These are phyloP conservation scores for Talaromyces thailandensis DNA, from an alignment of 495 filamentous ascomycete genomes.

Conservation along the genomic window DNA sequence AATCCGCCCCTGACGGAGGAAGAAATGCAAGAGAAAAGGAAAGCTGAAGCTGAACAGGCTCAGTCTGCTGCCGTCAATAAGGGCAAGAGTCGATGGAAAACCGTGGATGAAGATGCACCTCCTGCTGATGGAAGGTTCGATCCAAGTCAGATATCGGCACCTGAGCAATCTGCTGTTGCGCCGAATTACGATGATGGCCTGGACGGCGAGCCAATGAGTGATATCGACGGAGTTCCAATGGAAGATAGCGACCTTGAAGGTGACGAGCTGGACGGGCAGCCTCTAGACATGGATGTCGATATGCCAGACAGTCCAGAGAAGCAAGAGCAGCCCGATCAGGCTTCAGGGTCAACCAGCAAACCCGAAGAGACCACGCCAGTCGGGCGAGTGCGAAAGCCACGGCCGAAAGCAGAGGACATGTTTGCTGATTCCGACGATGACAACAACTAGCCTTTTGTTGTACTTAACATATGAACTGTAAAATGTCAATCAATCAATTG, in stretches of 20 bases:
- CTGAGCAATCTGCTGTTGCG: slow-evolving; percentile 9
- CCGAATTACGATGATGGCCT: slow-evolving; percentile 20
- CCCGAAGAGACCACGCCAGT: slow-evolving; percentile 13
- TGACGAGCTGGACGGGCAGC: slow-evolving; percentile 41
- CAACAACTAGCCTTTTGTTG: neutral
- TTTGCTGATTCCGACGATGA: slow-evolving; percentile 60
- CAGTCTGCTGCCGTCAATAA: slow-evolving; percentile 24
- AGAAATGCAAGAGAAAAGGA: slow-evolving; percentile 41
- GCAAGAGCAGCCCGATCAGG: slow-evolving; percentile 9
- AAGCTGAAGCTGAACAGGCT: slow-evolving; percentile 30
- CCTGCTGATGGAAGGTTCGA: slow-evolving; percentile 30
- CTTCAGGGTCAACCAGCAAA: slow-evolving; percentile 15
- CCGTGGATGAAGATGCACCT: slow-evolving; percentile 48
- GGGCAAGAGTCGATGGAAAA: slow-evolving; percentile 61
- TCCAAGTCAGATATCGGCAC: slow-evolving; percentile 14
- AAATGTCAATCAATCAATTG: neutral
- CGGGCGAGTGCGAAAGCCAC: slow-evolving; percentile 34
- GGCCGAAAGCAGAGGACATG: slow-evolving; percentile 89
- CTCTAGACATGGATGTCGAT: slow-evolving; percentile 42
- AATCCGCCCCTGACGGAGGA: slow-evolving; percentile 56
- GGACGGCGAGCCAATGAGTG: slow-evolving; percentile 32
- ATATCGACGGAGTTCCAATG: slow-evolving; percentile 45
- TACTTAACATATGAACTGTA: neutral
- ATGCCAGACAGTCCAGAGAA: slow-evolving; percentile 23
- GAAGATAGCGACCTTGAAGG: slow-evolving; percentile 44